Evolutionary conservation across 192 early-diverging fungal genomes (phyloP), one percentile per base, ranked within the genome.

Genomic region (Gaertneriomyces sp.): DNA sequence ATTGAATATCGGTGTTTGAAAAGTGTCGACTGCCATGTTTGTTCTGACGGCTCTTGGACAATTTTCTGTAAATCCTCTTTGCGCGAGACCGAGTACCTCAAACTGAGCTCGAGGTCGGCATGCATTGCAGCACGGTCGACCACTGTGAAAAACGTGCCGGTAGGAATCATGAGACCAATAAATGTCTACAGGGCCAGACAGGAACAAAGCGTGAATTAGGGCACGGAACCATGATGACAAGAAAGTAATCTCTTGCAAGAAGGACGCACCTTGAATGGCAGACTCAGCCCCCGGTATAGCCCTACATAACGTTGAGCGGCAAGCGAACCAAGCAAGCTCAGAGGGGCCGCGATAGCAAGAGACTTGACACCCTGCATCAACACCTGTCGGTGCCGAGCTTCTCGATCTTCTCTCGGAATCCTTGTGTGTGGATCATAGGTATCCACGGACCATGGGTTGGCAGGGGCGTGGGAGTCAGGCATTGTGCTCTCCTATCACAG

Each of bases 131-230:
- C 62, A 7, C 62, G 49, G 51, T 64, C 62, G 20, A 52, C 38
- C 6, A 64, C 62, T 9, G 62, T 64, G 51, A 64, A 64, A 39
- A 64, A 64, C 16, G 33, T 42, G 10, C 39, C 52, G 1, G 62
- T 64, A 9, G 62, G 62, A 9, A 64, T 54, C 62, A 64, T 64
- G 39, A 64, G 52, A 12, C 8, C 52, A 52, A 64, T 16, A 47
- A 64, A 64, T 17, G 62, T 64, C 62, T 64, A 12, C 25, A 14
- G 8, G 17, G 12, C 0, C 54, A 56, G 39, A 33, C 25, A 33
- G 25, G 25, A 33, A 33, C 25, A 33, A 33, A 33, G 1, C 25
- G 33, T 56, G 20, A 56, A n/a, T 39, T 49, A n/a, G 47, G 0
- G 38, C 33, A 39, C 14, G 54, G 20, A 33, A 56, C 33, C 54